Conservation (phyloP, 805 yeast genomes). For the Blastobotrys robertii region DNA sequence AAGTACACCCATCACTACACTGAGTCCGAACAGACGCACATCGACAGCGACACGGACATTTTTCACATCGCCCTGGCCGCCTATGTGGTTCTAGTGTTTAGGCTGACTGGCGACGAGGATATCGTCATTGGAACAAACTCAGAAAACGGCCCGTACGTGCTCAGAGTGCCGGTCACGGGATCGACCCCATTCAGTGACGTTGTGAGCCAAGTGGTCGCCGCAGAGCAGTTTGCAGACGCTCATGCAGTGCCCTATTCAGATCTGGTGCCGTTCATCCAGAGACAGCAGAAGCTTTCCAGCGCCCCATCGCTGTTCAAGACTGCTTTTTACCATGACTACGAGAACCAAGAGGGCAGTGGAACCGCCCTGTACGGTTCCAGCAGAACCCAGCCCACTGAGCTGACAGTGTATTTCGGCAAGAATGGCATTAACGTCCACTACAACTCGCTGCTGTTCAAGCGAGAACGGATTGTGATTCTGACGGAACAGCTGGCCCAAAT, state of each 20-base stretch:
- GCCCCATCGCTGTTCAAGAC: slow-evolving; percentile 54
- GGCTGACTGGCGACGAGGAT: slow-evolving; percentile 92
- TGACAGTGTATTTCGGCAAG: slow-evolving; percentile 35
- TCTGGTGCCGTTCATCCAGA: slow-evolving; percentile 43
- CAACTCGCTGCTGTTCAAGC: slow-evolving; percentile 66
- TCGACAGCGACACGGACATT: slow-evolving; percentile 17
- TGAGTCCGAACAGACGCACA: slow-evolving; percentile 10
- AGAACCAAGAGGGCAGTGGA: not conserved
- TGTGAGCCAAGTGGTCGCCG: slow-evolving; percentile 34
- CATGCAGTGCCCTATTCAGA: slow-evolving; percentile 44
- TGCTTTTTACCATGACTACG: slow-evolving; percentile 8
- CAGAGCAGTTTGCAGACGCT: slow-evolving; percentile 23
- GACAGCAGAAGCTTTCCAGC: slow-evolving; percentile 40
- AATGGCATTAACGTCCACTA: slow-evolving; percentile 41
- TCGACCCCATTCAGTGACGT: slow-evolving; percentile 40
- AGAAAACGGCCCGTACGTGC: slow-evolving; percentile 41
- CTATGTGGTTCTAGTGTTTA: slow-evolving; percentile 59
- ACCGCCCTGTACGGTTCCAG: too few species aligned
- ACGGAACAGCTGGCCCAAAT: slow-evolving; percentile 66
- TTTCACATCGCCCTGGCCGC: slow-evolving; percentile 53
- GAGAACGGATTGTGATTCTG: slow-evolving; percentile 56
- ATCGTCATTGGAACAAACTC: slow-evolving; percentile 72
- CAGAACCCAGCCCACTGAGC: slow-evolving; percentile 35
- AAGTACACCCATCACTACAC: slow-evolving; percentile 28
- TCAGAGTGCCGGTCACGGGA: slow-evolving; percentile 41